Evolutionary conservation across 2,329 filamentous ascomycete genomes (phyloP).

Genomic region (Curvularia verruculosa): DNA sequence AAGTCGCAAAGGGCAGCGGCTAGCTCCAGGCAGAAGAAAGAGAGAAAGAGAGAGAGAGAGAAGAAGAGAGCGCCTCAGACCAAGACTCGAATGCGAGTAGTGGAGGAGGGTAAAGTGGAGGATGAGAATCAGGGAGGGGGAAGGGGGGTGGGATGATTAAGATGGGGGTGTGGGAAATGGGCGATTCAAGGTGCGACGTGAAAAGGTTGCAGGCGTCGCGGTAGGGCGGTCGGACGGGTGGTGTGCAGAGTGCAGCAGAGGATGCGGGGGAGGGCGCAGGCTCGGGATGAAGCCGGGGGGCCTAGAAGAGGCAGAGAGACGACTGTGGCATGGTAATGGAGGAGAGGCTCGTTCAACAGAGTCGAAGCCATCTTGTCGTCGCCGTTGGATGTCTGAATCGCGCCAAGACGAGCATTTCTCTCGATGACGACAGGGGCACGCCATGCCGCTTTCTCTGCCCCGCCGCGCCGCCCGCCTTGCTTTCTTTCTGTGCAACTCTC

Average conservation of each 20-base stretch:
- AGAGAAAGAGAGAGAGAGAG: neutral
- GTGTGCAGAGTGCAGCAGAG: constrained; percentile 5
- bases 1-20: neutral
- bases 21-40: neutral
- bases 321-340: constrained; percentile 2
- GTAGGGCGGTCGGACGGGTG: neutral
- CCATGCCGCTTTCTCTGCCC: constrained; percentile 1
- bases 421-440: constrained; percentile 23
- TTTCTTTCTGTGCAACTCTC: neutral
- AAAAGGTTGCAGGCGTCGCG: constrained; percentile 6
- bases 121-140: too few relatives aligned
- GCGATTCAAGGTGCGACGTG: constrained; percentile 1
- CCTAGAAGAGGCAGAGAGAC: constrained; percentile 1
- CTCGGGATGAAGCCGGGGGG: constrained; percentile 6
- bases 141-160: constrained; percentile 11
- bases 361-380: too few relatives aligned
- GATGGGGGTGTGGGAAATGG: neutral
- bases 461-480: neutral
- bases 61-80: neutral
- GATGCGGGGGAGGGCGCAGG: constrained; percentile 1
- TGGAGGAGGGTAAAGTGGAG: constrained; percentile 10
- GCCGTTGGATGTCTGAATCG: neutral
- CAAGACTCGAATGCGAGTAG: constrained; percentile 7
- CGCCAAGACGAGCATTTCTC: neutral
- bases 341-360: neutral